phyloP scores from a whole-genome alignment of 352 stramenopile genomes.

The Aphanomyces euteiches region DNA sequence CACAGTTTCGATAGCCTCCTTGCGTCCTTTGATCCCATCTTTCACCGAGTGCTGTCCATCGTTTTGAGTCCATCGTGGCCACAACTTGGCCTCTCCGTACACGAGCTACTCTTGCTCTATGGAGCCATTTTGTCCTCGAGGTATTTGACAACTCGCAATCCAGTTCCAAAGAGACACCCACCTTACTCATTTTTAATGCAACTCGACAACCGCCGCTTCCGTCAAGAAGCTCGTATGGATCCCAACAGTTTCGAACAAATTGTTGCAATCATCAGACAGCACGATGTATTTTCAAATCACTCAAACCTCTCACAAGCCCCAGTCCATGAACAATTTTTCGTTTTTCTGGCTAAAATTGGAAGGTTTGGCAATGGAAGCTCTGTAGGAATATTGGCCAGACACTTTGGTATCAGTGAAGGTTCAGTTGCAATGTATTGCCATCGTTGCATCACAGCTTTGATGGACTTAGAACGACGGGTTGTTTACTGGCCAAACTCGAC shows the following conservation, averaged over 20 bases:
- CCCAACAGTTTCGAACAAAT: background rate
- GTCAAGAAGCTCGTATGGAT: conserved; percentile 4
- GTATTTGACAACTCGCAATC: too few relatives aligned
- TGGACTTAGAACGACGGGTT: background rate
- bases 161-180: background rate
- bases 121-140: too few relatives aligned
- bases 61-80: too few relatives aligned
- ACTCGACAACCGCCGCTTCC: background rate
- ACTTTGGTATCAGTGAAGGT: conserved; percentile 15
- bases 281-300: conserved; percentile 1
- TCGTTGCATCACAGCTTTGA: background rate
- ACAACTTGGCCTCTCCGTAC: too few relatives aligned
- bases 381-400: conserved; percentile 2
- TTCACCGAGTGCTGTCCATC: too few relatives aligned
- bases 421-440: background rate
- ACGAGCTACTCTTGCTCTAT: too few relatives aligned
- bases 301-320: background rate
- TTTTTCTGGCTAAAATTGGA: conserved; percentile 14
- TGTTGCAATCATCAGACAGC: background rate
- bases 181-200: background rate
- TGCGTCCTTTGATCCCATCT: too few relatives aligned
- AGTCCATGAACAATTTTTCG: conserved; percentile 6
- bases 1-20: too few relatives aligned
- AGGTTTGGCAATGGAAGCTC: conserved; percentile 15
- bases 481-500: conserved; percentile 5